These are phyloP conservation scores for Haplosporangium gracile DNA, from an alignment of 192 early-diverging fungal genomes.

Conservation along the genomic window DNA sequence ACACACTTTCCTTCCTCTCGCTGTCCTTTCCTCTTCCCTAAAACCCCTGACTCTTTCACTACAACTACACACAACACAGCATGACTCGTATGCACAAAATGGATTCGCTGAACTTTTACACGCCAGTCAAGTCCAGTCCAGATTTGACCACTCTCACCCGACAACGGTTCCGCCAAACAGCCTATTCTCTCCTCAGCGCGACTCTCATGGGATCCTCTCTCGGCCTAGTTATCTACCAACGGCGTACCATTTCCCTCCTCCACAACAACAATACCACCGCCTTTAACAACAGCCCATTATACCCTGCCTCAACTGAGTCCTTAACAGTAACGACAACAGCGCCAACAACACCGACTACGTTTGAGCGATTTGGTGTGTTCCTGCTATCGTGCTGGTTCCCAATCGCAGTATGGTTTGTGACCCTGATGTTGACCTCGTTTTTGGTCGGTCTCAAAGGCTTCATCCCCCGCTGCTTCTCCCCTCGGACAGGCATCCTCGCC, in stretches of 20 bases:
- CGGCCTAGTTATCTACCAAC: conserved; percentile 25
- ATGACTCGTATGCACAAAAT: neutral
- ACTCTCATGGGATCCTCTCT: conserved; percentile 40
- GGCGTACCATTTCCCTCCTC: conserved; percentile 14
- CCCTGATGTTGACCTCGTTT: conserved; percentile 3
- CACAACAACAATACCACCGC: neutral
- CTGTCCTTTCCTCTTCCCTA: neutral
- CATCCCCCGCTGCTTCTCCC: conserved; percentile 2
- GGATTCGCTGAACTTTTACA: neutral
- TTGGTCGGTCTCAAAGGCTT: neutral
- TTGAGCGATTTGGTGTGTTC: neutral
- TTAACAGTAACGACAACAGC: conserved; percentile 2
- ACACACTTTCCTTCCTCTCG: neutral
- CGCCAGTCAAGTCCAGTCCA: neutral
- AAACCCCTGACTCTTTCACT: neutral
- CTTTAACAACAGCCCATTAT: neutral
- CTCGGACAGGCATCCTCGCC: conserved; percentile 16
- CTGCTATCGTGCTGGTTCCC: conserved; percentile 12
- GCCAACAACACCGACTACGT: neutral
- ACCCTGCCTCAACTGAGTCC: neutral
- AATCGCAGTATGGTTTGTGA: conserved; percentile 13
- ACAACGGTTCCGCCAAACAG: conserved; percentile 10
- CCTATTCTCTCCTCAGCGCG: conserved; percentile 18
- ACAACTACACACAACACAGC: neutral
- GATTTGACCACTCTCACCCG: neutral